Evolutionary conservation across 768 basidiomycete species (phyloP).

Genomic region (Calocera viscosa): DNA sequence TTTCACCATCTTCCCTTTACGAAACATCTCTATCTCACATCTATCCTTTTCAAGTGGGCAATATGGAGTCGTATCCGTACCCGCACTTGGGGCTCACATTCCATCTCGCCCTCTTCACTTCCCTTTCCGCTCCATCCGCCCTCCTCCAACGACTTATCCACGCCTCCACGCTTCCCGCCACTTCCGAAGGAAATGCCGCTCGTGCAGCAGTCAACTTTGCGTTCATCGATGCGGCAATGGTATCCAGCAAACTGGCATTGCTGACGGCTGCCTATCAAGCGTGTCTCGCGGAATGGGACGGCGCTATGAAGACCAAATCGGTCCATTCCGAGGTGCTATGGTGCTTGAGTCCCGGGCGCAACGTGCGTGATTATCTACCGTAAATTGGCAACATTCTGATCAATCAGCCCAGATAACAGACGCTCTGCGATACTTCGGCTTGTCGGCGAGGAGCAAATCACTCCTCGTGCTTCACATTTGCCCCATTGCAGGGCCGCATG

Average conservation of each 20-base stretch:
- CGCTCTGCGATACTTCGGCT: slow-evolving; percentile 71
- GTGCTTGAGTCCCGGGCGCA: slow-evolving; percentile 73
- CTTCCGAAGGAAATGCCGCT: slow-evolving; percentile 47
- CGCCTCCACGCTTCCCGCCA: slow-evolving; percentile 49
- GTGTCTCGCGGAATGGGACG: slow-evolving; percentile 51
- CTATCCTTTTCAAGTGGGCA: not conserved
- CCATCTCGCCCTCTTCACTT: slow-evolving; percentile 52
- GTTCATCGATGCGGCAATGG: slow-evolving; percentile 76
- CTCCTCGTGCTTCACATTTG: slow-evolving; percentile 63
- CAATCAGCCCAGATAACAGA: slow-evolving; percentile 60
- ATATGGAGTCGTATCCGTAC: slow-evolving; percentile 29
- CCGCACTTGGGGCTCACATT: slow-evolving; percentile 29
- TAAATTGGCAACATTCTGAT: not conserved
- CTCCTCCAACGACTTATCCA: slow-evolving; percentile 56
- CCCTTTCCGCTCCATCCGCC: slow-evolving; percentile 49
- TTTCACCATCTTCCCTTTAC: too few species aligned
- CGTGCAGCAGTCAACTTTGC: slow-evolving; percentile 77
- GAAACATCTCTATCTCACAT: not conserved
- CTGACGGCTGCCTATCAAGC: slow-evolving; percentile 77
- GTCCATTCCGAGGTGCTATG: slow-evolving; percentile 88
- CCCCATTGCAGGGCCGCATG: not conserved
- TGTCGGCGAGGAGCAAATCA: slow-evolving; percentile 50
- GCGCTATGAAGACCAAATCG: slow-evolving; percentile 62
- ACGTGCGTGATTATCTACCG: slow-evolving; percentile 36
- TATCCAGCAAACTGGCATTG: slow-evolving; percentile 67